Evolutionary conservation across 2,329 filamentous ascomycete species (phyloP).

Genomic region (Davidsoniella virescens): DNA sequence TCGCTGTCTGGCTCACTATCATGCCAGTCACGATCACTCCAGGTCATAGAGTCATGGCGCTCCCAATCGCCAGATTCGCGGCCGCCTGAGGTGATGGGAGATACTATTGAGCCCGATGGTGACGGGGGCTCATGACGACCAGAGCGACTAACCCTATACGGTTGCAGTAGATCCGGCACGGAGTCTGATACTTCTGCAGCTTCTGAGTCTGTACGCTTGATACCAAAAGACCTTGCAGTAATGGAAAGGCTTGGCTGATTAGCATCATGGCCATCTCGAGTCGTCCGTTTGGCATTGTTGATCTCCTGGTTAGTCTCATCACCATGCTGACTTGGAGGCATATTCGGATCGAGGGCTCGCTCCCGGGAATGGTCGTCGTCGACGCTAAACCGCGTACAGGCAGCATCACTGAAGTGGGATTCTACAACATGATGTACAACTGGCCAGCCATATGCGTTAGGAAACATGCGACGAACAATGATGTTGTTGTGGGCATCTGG

Average conservation of each 20-base stretch:
- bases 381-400: slow-evolving; percentile 45
- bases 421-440: slow-evolving; percentile 91
- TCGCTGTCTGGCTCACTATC: slow-evolving; percentile 35
- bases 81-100: not conserved
- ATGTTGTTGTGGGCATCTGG: slow-evolving; percentile 99
- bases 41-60: slow-evolving; percentile 38
- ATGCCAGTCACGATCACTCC: slow-evolving; percentile 50
- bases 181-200: slow-evolving; percentile 12
- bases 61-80: slow-evolving; percentile 13
- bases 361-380: slow-evolving; percentile 51
- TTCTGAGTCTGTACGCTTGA: not conserved
- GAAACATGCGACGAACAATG: slow-evolving; percentile 87
- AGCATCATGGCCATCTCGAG: slow-evolving; percentile 10
- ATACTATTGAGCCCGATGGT: not conserved
- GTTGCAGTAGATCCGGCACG: slow-evolving; percentile 17
- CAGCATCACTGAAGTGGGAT: slow-evolving; percentile 73
- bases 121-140: not conserved
- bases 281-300: not conserved
- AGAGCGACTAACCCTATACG: slow-evolving; percentile 3
- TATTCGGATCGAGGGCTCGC: slow-evolving; percentile 44
- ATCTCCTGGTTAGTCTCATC: slow-evolving; percentile 37
- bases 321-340: slow-evolving; percentile 44
- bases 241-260: slow-evolving; percentile 16
- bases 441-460: slow-evolving; percentile 95
- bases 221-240: not conserved